These are phyloP conservation scores for Aquanectria penicillioides DNA, from an alignment of 2,329 filamentous ascomycete genomes.

Conservation along the genomic window DNA sequence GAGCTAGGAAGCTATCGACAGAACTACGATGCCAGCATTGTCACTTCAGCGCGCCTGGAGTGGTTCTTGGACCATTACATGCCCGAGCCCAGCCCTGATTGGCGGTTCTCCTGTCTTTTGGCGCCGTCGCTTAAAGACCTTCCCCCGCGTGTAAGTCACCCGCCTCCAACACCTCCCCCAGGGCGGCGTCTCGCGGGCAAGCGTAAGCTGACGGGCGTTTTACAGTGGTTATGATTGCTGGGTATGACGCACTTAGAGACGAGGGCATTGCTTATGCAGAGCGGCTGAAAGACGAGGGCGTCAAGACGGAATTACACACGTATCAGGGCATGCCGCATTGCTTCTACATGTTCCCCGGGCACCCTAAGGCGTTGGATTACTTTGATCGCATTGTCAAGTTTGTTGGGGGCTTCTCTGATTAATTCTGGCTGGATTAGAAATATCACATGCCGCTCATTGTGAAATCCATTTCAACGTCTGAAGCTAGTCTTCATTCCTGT, in stretches of 20 bases:
- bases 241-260: conserved; percentile 49
- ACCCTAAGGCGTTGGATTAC: conserved; percentile 26
- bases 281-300: conserved; percentile 45
- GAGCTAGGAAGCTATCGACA: conserved; percentile 49
- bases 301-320: conserved; percentile 44
- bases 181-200: neutral
- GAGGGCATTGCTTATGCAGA: conserved; percentile 52
- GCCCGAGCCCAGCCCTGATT: conserved; percentile 34
- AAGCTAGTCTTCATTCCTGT: too few relatives aligned
- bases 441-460: too few relatives aligned
- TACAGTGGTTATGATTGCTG: conserved; percentile 48
- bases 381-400: conserved; percentile 17
- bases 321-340: conserved; percentile 50
- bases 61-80: conserved; percentile 49
- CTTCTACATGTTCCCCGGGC: conserved; percentile 36
- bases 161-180: too few relatives aligned
- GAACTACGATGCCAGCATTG: conserved; percentile 44
- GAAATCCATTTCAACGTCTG: too few relatives aligned
- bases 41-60: conserved; percentile 44
- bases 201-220: neutral
- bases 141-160: conserved; percentile 47
- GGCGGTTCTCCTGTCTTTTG: conserved; percentile 46
- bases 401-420: conserved; percentile 7
- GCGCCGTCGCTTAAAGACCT: conserved; percentile 43
- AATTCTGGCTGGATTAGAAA: neutral